Evolutionary conservation across 2,329 filamentous ascomycete species (phyloP).

Genomic region (Mariannaea elegans): DNA sequence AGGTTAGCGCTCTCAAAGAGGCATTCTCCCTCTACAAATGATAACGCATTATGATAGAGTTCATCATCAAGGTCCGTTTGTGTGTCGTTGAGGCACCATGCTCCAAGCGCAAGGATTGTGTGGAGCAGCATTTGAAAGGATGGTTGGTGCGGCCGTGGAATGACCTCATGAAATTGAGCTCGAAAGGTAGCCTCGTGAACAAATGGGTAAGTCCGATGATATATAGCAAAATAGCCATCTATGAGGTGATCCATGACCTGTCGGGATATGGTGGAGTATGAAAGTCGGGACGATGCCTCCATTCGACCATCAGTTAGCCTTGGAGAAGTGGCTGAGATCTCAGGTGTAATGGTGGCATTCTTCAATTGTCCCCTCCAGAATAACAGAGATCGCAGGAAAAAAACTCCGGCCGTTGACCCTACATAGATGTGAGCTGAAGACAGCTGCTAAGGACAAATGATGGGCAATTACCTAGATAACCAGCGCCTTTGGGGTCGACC

Average conservation of each 20-base stretch:
- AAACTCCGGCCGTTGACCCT: conserved; percentile 44
- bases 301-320: not conserved
- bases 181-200: conserved; percentile 56
- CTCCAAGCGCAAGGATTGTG: conserved; percentile 50
- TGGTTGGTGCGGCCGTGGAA: conserved; percentile 39
- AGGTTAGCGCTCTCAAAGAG: conserved; percentile 46
- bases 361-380: conserved; percentile 31
- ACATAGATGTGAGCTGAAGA: not conserved
- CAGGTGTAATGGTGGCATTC: not conserved
- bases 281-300: conserved; percentile 29
- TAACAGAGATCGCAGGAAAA: conserved; percentile 42
- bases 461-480: conserved; percentile 41
- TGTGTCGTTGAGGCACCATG: conserved; percentile 44
- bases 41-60: conserved; percentile 42
- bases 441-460: too few relatives aligned
- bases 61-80: conserved; percentile 40
- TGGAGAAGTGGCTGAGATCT: not conserved
- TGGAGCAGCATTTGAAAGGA: conserved; percentile 49
- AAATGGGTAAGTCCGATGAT: conserved; percentile 56
- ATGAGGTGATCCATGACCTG: conserved; percentile 41
- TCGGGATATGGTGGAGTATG: conserved; percentile 33
- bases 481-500: conserved; percentile 46
- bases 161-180: conserved; percentile 46
- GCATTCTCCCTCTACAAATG: conserved; percentile 39
- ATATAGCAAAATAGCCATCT: conserved; percentile 54